Evolutionary conservation across 768 basidiomycete species (phyloP).

Genomic region (Boletus pseudo-olivaceus): DNA sequence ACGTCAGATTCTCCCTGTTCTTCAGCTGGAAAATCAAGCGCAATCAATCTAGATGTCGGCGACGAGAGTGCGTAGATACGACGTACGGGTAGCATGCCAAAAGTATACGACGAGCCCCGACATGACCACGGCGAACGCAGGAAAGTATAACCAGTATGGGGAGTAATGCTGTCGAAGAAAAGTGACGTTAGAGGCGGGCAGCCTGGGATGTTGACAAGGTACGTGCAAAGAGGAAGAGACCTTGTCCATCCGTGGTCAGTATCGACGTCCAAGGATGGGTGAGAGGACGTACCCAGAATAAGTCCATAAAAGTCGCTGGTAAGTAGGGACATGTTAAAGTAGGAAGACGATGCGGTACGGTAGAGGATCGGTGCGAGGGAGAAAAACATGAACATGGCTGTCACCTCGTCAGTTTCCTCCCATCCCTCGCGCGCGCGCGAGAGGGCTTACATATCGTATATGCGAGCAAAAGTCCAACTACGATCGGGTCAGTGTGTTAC

Average conservation of each 20-base stretch:
- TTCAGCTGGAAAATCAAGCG: conserved; percentile 50
- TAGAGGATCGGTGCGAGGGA: conserved; percentile 80
- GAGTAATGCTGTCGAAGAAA: conserved; percentile 57
- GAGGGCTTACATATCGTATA: conserved; percentile 38
- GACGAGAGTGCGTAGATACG: neutral
- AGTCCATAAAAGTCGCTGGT: conserved; percentile 88
- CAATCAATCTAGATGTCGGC: neutral
- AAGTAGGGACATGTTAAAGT: conserved; percentile 80
- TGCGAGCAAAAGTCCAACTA: conserved; percentile 47
- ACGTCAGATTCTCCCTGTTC: conserved; percentile 54
- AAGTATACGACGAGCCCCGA: conserved; percentile 78
- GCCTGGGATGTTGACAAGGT: neutral
- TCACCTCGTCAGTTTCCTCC: neutral
- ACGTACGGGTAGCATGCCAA: conserved; percentile 79
- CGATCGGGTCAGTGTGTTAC: conserved; percentile 32
- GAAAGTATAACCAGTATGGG: conserved; percentile 89
- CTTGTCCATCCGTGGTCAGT: conserved; percentile 18
- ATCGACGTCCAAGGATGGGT: neutral
- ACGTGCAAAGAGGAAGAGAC: conserved; percentile 52
- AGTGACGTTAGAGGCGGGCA: neutral
- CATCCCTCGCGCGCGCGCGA: neutral
- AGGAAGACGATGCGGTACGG: conserved; percentile 80
- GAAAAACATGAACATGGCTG: conserved; percentile 77
- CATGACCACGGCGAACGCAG: conserved; percentile 69
- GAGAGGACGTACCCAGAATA: conserved; percentile 49